These are phyloP conservation scores for Castanea crenata DNA, from an alignment of 306 rosid genomes.

Conservation along the genomic window DNA sequence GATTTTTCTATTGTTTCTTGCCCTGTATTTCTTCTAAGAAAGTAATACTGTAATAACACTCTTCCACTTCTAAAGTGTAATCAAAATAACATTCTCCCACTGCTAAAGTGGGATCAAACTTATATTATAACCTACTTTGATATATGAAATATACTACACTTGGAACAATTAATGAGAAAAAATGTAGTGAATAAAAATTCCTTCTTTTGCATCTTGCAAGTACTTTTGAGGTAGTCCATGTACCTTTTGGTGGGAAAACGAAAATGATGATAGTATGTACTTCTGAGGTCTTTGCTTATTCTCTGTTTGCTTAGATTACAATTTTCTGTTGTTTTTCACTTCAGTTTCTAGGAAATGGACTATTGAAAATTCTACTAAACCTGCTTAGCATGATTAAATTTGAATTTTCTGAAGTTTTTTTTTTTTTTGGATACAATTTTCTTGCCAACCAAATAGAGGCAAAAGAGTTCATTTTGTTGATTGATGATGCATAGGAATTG, in stretches of 20 bases:
- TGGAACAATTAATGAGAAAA: neutral
- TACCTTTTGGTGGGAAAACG: no score
- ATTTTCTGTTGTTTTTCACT: no score
- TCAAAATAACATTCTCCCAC: no score
- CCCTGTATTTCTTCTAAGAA: no score
- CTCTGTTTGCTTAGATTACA: constrained; percentile 1
- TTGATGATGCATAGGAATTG: constrained; percentile 43
- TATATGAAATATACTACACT: neutral
- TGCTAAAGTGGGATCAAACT: no score
- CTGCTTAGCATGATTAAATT: neutral
- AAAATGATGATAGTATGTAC: constrained; percentile 53
- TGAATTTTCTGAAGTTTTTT: neutral
- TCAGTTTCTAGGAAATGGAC: no score
- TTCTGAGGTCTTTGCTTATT: neutral
- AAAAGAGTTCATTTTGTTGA: neutral
- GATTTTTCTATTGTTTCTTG: no score
- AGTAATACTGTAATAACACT: no score
- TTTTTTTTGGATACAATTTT: neutral
- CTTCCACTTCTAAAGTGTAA: no score
- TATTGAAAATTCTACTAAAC: neutral
- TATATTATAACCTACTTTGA: no score
- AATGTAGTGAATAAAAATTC: neutral
- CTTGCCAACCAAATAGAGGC: neutral
- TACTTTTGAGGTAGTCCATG: neutral
- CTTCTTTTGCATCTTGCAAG: neutral